Evolutionary conservation across 2,329 filamentous ascomycete species (phyloP).

Genomic region (Arthrobotrys musiformis): DNA sequence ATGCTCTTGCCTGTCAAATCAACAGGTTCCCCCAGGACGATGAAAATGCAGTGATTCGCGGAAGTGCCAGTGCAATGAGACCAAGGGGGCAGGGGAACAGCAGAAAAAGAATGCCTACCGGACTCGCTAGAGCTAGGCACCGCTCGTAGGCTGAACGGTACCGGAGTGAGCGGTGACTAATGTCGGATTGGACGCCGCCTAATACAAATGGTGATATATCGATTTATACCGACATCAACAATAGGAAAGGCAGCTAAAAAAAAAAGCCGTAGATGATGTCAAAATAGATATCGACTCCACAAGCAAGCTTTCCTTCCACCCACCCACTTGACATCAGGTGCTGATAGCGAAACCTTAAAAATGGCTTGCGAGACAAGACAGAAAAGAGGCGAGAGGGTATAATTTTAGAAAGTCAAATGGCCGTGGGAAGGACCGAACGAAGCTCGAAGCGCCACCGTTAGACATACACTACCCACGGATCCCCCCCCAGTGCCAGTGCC

Average conservation of each 20-base stretch:
- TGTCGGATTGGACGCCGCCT: background rate
- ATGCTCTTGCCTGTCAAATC: slow-evolving; percentile 16
- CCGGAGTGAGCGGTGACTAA: slow-evolving; percentile 38
- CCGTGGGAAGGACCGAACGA: background rate
- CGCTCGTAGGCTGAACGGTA: background rate
- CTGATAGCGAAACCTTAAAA: slow-evolving; percentile 43
- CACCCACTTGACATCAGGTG: slow-evolving; percentile 7
- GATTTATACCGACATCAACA: slow-evolving; percentile 5
- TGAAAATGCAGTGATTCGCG: slow-evolving; percentile 20
- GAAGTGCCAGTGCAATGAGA: slow-evolving; percentile 9
- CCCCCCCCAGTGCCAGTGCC: background rate
- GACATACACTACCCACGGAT: background rate
- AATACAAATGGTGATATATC: slow-evolving; percentile 1
- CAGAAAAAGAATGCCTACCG: slow-evolving; percentile 28
- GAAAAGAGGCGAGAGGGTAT: slow-evolving; percentile 13
- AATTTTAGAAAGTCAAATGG: slow-evolving; percentile 50
- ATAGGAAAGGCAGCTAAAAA: background rate
- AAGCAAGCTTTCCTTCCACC: slow-evolving; percentile 26
- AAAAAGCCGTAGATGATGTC: background rate
- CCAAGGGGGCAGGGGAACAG: slow-evolving; percentile 17
- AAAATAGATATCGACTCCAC: slow-evolving; percentile 8
- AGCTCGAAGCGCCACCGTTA: slow-evolving; percentile 5
- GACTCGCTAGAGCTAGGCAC: slow-evolving; percentile 39
- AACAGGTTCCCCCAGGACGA: slow-evolving; percentile 4
- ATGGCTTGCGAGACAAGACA: background rate